These are phyloP conservation scores for Mentha longifolia DNA, from an alignment of 257 asterid genomes.

Conservation along the genomic window DNA sequence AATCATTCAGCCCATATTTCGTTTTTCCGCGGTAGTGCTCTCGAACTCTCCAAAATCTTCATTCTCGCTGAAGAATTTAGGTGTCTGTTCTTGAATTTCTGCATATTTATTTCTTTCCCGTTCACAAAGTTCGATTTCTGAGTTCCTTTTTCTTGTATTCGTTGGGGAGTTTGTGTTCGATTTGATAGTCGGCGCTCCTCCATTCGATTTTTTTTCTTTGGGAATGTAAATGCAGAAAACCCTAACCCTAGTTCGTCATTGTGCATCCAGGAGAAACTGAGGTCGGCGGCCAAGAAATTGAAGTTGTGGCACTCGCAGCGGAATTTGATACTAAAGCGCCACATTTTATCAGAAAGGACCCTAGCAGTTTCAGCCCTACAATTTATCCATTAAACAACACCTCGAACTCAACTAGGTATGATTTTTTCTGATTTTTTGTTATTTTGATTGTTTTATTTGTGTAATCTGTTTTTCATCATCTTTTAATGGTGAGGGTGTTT, in stretches of 20 bases:
- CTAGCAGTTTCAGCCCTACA: neutral
- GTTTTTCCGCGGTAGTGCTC: constrained; percentile 14
- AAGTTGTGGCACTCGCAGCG: constrained; percentile 7
- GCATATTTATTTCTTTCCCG: neutral
- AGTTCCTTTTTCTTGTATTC: neutral
- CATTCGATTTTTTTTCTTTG: neutral
- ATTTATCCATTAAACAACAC: neutral
- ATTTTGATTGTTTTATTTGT: neutral
- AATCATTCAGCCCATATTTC: neutral
- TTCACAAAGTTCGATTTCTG: neutral
- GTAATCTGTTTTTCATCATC: neutral
- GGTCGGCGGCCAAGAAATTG: constrained; percentile 18
- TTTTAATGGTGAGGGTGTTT: neutral
- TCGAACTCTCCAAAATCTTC: constrained; percentile 5
- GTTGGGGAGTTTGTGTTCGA: neutral
- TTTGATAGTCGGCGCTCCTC: neutral
- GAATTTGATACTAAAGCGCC: constrained; percentile 11
- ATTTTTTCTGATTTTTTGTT: neutral
- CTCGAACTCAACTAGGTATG: neutral
- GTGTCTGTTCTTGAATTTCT: neutral
- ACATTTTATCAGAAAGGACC: neutral
- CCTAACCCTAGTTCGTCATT: constrained; percentile 42
- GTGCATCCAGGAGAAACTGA: constrained; percentile 26
- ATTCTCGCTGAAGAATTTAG: neutral
- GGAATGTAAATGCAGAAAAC: constrained; percentile 30